Conservation (phyloP, 2,329 filamentous ascomycete genomes). For the Aspergillus novoparasiticus region DNA sequence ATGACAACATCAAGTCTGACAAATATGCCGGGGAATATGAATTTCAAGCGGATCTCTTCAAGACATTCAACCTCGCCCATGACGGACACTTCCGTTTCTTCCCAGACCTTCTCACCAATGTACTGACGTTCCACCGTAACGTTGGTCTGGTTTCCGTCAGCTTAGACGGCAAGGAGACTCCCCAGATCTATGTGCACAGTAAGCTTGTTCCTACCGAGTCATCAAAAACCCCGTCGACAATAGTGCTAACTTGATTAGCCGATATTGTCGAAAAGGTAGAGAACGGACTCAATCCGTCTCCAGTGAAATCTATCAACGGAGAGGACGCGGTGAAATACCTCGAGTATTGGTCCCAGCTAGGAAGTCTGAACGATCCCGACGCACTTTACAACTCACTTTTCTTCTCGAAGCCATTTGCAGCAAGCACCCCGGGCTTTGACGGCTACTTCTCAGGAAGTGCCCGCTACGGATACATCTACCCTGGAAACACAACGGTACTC, state of each 20-base stretch:
- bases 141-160: constrained; percentile 1
- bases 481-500: neutral
- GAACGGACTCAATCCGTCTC: neutral
- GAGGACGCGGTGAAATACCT: neutral
- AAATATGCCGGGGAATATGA: neutral
- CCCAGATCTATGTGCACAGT: neutral
- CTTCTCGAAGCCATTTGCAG: constrained; percentile 3
- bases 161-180: neutral
- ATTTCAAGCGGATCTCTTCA: constrained; percentile 1
- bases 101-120: neutral
- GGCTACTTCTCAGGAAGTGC: neutral
- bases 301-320: neutral
- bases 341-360: neutral
- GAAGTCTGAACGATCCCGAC: neutral
- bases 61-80: neutral
- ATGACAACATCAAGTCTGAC: neutral
- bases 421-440: neutral
- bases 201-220: neutral
- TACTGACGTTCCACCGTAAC: neutral
- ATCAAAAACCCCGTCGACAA: too few relatives aligned
- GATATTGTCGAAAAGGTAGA: neutral
- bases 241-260: neutral
- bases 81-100: constrained; percentile 2
- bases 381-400: constrained; percentile 1
- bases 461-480: neutral